phyloP scores from a whole-genome alignment of 2,329 filamentous ascomycete species.

The Delphinella strobiligena region DNA sequence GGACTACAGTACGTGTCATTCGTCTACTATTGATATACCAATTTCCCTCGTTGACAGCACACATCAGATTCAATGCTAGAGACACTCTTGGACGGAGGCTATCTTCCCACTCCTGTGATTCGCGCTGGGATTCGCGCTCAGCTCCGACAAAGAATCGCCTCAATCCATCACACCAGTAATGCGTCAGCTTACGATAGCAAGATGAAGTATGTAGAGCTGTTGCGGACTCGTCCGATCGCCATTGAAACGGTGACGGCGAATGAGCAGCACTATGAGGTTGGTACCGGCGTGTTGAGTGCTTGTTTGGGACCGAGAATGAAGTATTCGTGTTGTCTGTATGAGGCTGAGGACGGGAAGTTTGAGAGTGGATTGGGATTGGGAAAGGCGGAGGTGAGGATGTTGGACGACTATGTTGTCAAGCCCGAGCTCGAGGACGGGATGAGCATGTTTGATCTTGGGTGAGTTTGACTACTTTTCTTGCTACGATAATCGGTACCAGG shows the following conservation, averaged over 20 bases:
- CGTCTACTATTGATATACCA: no score
- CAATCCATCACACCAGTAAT: slow-evolving; percentile 43
- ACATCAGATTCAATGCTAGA: slow-evolving; percentile 30
- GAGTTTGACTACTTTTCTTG: slow-evolving; percentile 11
- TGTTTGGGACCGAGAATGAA: slow-evolving; percentile 60
- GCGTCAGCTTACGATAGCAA: slow-evolving; percentile 45
- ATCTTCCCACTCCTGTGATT: slow-evolving; percentile 48
- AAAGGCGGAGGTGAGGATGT: slow-evolving; percentile 52
- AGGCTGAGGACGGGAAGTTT: no score
- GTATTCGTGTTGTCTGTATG: slow-evolving; percentile 57
- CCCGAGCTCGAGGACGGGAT: slow-evolving; percentile 49
- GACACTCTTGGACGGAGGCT: slow-evolving; percentile 52
- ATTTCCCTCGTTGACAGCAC: no score
- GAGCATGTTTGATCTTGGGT: slow-evolving; percentile 52
- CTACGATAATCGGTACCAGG: no score
- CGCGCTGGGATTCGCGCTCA: slow-evolving; percentile 55
- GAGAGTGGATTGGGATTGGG: slow-evolving; percentile 31
- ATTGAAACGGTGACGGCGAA: slow-evolving; percentile 55
- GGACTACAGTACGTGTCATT: neutral
- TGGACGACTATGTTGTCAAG: slow-evolving; percentile 49
- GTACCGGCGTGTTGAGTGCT: slow-evolving; percentile 48
- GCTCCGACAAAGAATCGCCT: slow-evolving; percentile 46
- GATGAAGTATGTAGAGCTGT: slow-evolving; percentile 48
- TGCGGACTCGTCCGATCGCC: slow-evolving; percentile 54
- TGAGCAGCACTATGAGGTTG: slow-evolving; percentile 61